Percentiles rank a stretch among this genome's conserved stretches.
Conservation (phyloP, 1,284 basidiomycete species). For the Ustilago xerochloae region DNA sequence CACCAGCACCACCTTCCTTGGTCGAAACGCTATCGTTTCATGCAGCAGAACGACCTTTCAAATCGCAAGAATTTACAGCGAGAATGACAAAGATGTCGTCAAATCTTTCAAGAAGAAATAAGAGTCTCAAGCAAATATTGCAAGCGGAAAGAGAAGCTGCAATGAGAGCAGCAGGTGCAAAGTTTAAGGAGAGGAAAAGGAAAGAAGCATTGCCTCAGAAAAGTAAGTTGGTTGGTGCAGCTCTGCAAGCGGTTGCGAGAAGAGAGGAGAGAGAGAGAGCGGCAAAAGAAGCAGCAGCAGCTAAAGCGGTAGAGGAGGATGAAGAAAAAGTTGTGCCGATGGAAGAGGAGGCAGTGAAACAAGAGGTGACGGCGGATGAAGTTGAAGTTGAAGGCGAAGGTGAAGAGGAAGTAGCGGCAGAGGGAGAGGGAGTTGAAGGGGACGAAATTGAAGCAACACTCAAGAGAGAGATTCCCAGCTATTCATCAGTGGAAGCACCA, state of each 20-base stretch:
- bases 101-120: conserved; percentile 53
- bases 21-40: conserved; percentile 51
- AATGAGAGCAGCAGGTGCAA: conserved; percentile 36
- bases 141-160: conserved; percentile 57
- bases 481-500: conserved; percentile 80
- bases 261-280: conserved; percentile 38
- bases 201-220: conserved; percentile 23
- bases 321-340: not conserved
- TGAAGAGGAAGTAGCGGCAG: conserved; percentile 10
- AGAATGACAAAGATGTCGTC: conserved; percentile 44
- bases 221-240: conserved; percentile 38
- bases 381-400: not conserved
- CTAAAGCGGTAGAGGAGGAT: not conserved
- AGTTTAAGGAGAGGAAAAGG: conserved; percentile 42
- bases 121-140: conserved; percentile 62
- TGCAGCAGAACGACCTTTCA: conserved; percentile 45
- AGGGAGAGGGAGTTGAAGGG: too few relatives aligned
- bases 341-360: not conserved
- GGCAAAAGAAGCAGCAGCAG: conserved; percentile 15
- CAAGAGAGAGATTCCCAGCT: too few relatives aligned
- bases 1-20: conserved; percentile 37
- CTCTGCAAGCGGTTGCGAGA: conserved; percentile 31
- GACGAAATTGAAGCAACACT: too few relatives aligned
- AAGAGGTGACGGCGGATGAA: not conserved
- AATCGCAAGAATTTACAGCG: conserved; percentile 33